Base-by-base conservation (phyloP, 2,329 filamentous ascomycete genomes). In the Xylaria sp. region DNA sequence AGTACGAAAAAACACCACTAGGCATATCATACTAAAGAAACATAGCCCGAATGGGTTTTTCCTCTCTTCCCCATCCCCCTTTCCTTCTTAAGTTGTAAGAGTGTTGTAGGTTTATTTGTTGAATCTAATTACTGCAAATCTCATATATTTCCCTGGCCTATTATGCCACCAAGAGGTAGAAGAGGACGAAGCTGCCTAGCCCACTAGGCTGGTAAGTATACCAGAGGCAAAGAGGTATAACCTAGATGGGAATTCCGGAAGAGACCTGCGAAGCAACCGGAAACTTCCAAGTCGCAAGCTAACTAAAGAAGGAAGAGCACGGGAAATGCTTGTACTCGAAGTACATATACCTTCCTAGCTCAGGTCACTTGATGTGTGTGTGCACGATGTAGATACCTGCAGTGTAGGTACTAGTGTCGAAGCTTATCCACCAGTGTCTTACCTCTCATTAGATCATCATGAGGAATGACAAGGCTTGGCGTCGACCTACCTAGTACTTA, bases 281-380 rank as follows among this genome's bases (percentile, higher is more conserved):
- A 60, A 7, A 17, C 29, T 53, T 31, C 25, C 45, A 29, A 49
- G 25, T 17, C 59, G 6, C 6, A 13, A 44, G 51, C 61, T 57
- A 64, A 60, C 65, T 31, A 33, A 36, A 67, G 50, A 5, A 11
- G 61, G 56, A 53, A 49, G 36, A 15, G 33, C 25, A n/a, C 7
- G 9, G 27, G 38, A 27, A 13, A 10, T 20, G 22, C 42, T 31
- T 51, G 47, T 53, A 53, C 15, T 44, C 20, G n/a, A 42, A 25
- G 58, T 61, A n/a, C n/a, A n/a, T n/a, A n/a, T n/a, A 61, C 33
- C 45, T 39, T 11, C 6, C 36, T 38, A 17, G 22, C 15, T 53
- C 17, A 15, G n/a, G 9, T 39, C 29, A 31, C 29, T 31, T n/a
- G n/a, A 31, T 31, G 7, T 31, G n/a, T 45, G 7, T 33, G 62